Evolutionary conservation across 2,329 filamentous ascomycete species (phyloP).

Genomic region (Ploettnerulaceae sp.): DNA sequence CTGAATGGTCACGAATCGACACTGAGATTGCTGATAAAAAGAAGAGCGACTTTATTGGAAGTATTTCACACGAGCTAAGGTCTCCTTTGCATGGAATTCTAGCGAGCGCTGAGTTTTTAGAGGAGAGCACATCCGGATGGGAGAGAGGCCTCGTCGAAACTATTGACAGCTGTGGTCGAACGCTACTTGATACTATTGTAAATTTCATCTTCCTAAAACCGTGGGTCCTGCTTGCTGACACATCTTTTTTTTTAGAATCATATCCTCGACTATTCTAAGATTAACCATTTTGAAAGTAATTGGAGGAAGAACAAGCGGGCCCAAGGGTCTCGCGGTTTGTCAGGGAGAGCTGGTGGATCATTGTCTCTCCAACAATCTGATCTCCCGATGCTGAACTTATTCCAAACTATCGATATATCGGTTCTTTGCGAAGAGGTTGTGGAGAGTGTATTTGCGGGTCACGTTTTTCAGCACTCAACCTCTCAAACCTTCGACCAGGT

Average conservation of each 20-base stretch:
- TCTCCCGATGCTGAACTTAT: slow-evolving; percentile 34
- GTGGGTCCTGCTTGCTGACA: background rate
- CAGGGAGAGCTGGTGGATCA: slow-evolving; percentile 5
- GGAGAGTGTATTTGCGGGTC: slow-evolving; percentile 34
- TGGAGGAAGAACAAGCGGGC: slow-evolving; percentile 29
- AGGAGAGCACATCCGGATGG: slow-evolving; percentile 35
- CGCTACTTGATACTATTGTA: slow-evolving; percentile 37
- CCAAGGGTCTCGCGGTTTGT: slow-evolving; percentile 6
- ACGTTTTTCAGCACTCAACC: slow-evolving; percentile 32
- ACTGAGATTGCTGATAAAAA: slow-evolving; percentile 47
- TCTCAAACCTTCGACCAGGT: slow-evolving; percentile 33
- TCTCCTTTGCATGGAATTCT: slow-evolving; percentile 54
- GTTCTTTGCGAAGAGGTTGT: slow-evolving; percentile 34
- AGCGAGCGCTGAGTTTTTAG: slow-evolving; percentile 46
- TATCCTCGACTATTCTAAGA: slow-evolving; percentile 40
- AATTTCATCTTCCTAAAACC: slow-evolving; percentile 2
- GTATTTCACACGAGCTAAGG: slow-evolving; percentile 53
- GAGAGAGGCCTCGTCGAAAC: slow-evolving; percentile 34
- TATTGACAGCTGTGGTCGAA: slow-evolving; percentile 36
- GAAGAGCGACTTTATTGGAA: slow-evolving; percentile 55
- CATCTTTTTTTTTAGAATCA: slow-evolving; percentile 36
- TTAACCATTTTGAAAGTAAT: slow-evolving; percentile 34
- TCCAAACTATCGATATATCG: slow-evolving; percentile 33
- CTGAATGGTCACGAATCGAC: slow-evolving; percentile 50
- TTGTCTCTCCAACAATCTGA: slow-evolving; percentile 28